phyloP scores from a whole-genome alignment of 306 rosid genomes.

The Cucurbita maxima region DNA sequence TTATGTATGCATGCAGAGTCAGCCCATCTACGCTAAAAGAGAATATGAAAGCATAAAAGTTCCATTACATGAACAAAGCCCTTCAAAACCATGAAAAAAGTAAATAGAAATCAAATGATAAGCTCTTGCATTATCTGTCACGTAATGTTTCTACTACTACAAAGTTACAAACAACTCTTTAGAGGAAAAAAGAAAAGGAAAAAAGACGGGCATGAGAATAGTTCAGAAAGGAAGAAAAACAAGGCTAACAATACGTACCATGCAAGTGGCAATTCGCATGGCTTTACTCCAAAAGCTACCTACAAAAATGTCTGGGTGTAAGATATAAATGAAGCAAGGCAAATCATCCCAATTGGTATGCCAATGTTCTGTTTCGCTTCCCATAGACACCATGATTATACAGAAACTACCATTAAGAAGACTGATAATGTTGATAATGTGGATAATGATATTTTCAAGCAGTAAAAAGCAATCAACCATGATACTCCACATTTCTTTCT shows the following conservation, averaged over 20 bases:
- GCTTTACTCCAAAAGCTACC: neutral
- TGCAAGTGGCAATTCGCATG: neutral
- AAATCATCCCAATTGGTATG: neutral
- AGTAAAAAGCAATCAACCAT: conserved; percentile 25
- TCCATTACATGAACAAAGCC: neutral
- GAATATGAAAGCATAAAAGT: neutral
- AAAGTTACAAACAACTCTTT: neutral
- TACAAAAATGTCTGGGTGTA: neutral
- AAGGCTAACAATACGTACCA: neutral
- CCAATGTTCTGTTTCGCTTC: neutral
- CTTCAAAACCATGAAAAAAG: neutral
- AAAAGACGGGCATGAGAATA: too few relatives aligned
- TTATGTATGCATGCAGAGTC: neutral
- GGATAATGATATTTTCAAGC: neutral
- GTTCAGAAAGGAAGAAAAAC: neutral
- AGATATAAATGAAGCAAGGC: neutral
- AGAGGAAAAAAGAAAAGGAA: too few relatives aligned
- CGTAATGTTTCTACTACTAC: neutral
- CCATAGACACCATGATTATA: neutral
- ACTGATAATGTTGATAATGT: neutral
- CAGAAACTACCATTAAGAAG: conserved; percentile 2
- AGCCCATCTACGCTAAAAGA: neutral
- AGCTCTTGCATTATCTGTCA: neutral
- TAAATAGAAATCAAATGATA: neutral
- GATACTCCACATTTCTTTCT: conserved; percentile 48